Conservation (phyloP, 139 green algal species). For the Medakamo hakoo region DNA sequence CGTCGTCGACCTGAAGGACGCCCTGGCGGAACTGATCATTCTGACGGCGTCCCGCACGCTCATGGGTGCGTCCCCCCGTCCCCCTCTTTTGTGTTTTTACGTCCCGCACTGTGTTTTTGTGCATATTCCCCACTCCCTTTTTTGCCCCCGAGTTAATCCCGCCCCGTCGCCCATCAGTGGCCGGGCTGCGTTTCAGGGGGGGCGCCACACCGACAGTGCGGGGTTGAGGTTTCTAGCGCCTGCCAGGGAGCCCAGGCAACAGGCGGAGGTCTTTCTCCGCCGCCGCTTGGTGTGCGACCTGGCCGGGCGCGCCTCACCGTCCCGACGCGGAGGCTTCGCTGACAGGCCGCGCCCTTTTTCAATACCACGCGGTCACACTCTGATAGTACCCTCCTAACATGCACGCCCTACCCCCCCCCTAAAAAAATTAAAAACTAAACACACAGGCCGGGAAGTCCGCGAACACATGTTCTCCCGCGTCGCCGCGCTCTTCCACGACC, state of each 20-base stretch:
- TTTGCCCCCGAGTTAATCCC: constrained; percentile 1
- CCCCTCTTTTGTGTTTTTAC: too few relatives aligned
- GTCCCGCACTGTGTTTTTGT: too few relatives aligned
- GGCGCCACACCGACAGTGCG: not conserved
- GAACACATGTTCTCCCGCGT: constrained; percentile 82
- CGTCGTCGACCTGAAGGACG: constrained; percentile 74
- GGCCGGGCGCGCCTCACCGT: too few relatives aligned
- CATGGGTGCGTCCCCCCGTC: constrained; percentile 44
- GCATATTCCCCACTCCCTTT: too few relatives aligned
- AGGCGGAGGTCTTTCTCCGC: too few relatives aligned
- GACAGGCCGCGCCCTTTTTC: not conserved
- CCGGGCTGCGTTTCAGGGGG: not conserved
- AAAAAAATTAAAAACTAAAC: not conserved
- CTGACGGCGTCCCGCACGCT: constrained; percentile 81
- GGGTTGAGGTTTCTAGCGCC: too few relatives aligned
- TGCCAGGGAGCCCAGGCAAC: too few relatives aligned
- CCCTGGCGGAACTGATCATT: constrained; percentile 81
- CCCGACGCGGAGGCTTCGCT: too few relatives aligned
- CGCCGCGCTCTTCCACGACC: constrained; percentile 72
- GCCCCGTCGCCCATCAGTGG: not conserved
- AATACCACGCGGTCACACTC: not conserved
- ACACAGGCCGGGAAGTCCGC: constrained; percentile 73
- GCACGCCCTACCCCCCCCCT: too few relatives aligned
- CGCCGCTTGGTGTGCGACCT: too few relatives aligned
- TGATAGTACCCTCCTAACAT: constrained; percentile 4